Evolutionary conservation across 2,329 filamentous ascomycete species (phyloP).

Genomic region (Paracorniculantispora psalliotae): DNA sequence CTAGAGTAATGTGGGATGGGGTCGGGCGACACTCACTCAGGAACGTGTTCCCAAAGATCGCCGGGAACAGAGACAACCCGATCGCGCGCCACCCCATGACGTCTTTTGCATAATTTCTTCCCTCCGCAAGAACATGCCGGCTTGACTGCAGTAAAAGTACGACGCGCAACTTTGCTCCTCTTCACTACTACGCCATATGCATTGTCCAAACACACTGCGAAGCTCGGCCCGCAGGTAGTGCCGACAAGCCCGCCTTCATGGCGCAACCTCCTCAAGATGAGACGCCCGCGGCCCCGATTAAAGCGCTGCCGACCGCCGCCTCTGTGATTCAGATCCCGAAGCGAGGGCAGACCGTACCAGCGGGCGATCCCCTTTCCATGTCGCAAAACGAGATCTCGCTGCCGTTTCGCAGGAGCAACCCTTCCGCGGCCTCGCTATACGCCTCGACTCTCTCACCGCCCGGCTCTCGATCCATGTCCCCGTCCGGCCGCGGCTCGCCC

Average conservation of each 20-base stretch:
- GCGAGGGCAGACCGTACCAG: constrained; percentile 53
- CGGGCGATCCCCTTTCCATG: constrained; percentile 41
- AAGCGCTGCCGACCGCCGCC: constrained; percentile 63
- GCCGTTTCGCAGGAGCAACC: constrained; percentile 50
- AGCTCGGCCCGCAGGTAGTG: constrained; percentile 16
- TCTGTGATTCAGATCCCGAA: constrained; percentile 56
- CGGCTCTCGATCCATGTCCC: constrained; percentile 63
- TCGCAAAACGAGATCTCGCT: constrained; percentile 50
- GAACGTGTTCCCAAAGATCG: constrained; percentile 6
- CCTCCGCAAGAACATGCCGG: constrained; percentile 25
- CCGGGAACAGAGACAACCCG: constrained; percentile 1
- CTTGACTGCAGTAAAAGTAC: constrained; percentile 18
- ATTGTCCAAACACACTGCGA: constrained; percentile 1
- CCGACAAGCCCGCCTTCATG: constrained; percentile 48
- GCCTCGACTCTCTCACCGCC: constrained; percentile 63
- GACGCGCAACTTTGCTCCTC: constrained; percentile 20
- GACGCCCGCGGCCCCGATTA: constrained; percentile 61
- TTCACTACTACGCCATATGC: constrained; percentile 17
- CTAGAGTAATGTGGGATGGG: constrained; percentile 14
- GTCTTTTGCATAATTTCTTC: background rate
- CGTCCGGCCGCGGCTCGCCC: constrained; percentile 54
- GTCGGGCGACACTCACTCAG: background rate
- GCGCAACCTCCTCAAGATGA: constrained; percentile 61
- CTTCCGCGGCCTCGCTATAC: constrained; percentile 57
- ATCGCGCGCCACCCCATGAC: constrained; percentile 5